Conservation (phyloP, 2,329 filamentous ascomycete genomes). For the Fusarium succisae region DNA sequence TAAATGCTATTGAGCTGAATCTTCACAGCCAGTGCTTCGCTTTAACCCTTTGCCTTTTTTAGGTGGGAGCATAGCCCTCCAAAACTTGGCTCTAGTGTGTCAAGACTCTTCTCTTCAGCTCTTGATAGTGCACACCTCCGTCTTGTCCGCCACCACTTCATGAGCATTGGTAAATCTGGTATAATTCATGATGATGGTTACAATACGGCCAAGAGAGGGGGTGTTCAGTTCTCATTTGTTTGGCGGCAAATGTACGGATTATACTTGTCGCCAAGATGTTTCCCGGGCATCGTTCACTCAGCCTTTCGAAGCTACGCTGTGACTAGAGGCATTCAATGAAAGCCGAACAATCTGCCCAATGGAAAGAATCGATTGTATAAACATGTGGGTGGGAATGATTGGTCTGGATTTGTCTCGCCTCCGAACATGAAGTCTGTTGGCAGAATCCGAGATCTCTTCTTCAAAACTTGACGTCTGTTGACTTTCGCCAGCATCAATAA, state of each 20-base stretch:
- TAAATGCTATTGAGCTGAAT: constrained; percentile 1
- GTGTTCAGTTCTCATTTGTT: not conserved
- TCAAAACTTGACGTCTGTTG: not conserved
- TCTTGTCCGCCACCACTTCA: constrained; percentile 36
- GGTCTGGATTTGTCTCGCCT: constrained; percentile 26
- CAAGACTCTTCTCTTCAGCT: constrained; percentile 39
- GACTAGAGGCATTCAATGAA: not conserved
- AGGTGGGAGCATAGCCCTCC: constrained; percentile 23
- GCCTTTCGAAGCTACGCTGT: constrained; percentile 9
- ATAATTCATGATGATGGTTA: constrained; percentile 18
- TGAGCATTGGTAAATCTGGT: constrained; percentile 20
- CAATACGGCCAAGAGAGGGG: not conserved
- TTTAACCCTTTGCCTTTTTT: constrained; percentile 24
- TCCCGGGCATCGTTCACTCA: not conserved
- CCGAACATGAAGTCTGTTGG: constrained; percentile 12
- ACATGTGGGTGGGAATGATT: constrained; percentile 23
- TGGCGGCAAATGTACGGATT: not conserved
- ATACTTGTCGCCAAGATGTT: not conserved
- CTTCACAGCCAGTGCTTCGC: constrained; percentile 10
- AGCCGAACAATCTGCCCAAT: constrained; percentile 10
- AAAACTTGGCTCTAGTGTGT: constrained; percentile 35
- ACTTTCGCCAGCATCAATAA: not conserved
- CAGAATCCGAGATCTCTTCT: not conserved
- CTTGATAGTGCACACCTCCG: constrained; percentile 34
- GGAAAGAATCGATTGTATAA: constrained; percentile 7